phyloP scores from a whole-genome alignment of 305 asterid genomes.

The Lippia alba region DNA sequence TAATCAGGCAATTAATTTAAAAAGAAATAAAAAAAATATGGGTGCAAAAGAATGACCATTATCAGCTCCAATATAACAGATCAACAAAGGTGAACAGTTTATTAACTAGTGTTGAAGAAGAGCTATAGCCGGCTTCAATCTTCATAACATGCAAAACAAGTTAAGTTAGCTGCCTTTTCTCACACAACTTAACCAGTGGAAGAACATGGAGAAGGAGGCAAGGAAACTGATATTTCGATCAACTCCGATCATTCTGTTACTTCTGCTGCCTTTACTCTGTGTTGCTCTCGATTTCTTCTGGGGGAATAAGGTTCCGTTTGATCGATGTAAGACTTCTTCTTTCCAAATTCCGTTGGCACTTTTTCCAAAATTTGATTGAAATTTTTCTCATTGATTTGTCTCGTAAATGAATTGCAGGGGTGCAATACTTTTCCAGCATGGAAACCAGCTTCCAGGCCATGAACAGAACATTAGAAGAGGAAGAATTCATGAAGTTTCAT shows the following conservation, averaged over 20 bases:
- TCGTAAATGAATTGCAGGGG: slow-evolving; percentile 40
- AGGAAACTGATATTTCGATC: slow-evolving; percentile 34
- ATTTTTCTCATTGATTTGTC: no score
- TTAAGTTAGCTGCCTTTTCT: background rate
- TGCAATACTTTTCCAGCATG: slow-evolving; percentile 36
- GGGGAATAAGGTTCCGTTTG: slow-evolving; percentile 35
- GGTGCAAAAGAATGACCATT: slow-evolving; percentile 15
- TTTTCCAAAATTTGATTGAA: no score
- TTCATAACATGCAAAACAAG: slow-evolving; percentile 28
- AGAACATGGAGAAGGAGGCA: slow-evolving; percentile 47
- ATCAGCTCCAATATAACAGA: background rate
- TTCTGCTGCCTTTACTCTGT: slow-evolving; percentile 44
- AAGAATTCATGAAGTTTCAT: slow-evolving; percentile 36
- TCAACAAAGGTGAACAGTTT: slow-evolving; percentile 9
- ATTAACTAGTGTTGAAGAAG: background rate
- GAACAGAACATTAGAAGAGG: slow-evolving; percentile 29
- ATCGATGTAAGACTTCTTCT: slow-evolving; percentile 40
- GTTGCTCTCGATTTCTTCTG: slow-evolving; percentile 44
- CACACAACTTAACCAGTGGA: background rate
- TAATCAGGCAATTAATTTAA: background rate
- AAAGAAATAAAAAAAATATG: background rate
- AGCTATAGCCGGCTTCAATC: slow-evolving; percentile 5
- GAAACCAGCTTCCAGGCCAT: slow-evolving; percentile 15
- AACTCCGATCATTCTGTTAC: slow-evolving; percentile 42
- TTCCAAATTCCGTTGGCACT: background rate